Evolutionary conservation across 2,329 filamentous ascomycete genomes (phyloP), one percentile per base, ranked within the genome.

Genomic region (Hymenoscyphus fraxineus): DNA sequence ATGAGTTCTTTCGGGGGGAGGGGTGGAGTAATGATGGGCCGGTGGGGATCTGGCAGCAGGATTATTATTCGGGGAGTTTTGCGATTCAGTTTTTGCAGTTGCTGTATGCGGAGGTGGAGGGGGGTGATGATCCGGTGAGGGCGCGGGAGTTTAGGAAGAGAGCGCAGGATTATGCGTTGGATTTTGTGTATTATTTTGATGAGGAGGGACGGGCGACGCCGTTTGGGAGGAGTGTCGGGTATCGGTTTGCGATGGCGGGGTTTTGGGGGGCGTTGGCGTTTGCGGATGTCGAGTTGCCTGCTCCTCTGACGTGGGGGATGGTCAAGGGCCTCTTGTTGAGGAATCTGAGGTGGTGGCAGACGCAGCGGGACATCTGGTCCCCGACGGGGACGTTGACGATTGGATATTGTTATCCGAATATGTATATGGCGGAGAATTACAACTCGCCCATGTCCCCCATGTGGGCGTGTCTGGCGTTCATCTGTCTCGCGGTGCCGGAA

Each of bases 21-120:
- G 90, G 91, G 0, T 94, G 91, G 91, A 92, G 88, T 2, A 92
- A 93, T 70, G 91, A 94, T 73, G 91, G 91, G 0, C 91, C 91
- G 0, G 87, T 89, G 71, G 87, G 87, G 15, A 91, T 93, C 64
- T 89, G 91, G 64, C 90, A 93, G 76, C 92, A 93, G 87, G 90
- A 93, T 75, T 93, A 93, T 73, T 94, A 93, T 76, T 92, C 89
- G 0, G 90, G 89, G 10, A 91, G 88, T 64, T 93, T 93, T 73
- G 91, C 90, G 1, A 94, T 93, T 64, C 90, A 93, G 70, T 91
- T 91, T 70, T 78, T 93, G 4, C 90, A 94, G 74, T 82, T 94
- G 0, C 79, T 93, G 0, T 94, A 93, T 68, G 85, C 89, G 39
- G 91, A 90, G 68, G 77, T 93, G 1, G 88, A 88, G 1, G 87